phyloP scores from a whole-genome alignment of 371 early-diverging fungal genomes.

The Mortierella sp. region DNA sequence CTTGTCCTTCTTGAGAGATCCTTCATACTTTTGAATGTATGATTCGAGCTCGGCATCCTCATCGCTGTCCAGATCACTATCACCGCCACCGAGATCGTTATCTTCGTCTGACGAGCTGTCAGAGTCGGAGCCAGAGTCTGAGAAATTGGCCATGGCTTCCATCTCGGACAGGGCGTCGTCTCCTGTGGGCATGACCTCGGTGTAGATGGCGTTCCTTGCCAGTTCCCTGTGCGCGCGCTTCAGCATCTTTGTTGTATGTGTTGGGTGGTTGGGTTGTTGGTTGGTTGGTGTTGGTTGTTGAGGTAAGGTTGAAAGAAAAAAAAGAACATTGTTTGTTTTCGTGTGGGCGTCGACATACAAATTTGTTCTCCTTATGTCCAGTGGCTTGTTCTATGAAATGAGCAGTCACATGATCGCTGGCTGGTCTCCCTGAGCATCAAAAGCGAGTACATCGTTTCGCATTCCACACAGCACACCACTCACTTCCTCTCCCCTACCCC shows the following conservation, averaged over 20 bases:
- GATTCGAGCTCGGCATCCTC: constrained; percentile 54
- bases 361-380: too few species aligned
- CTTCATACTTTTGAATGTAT: constrained; percentile 55
- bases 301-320: too few species aligned
- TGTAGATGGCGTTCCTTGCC: constrained; percentile 54
- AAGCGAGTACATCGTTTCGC: background rate
- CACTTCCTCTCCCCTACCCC: background rate
- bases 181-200: constrained; percentile 54
- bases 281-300: background rate
- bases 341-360: background rate
- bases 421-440: too few species aligned
- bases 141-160: constrained; percentile 44
- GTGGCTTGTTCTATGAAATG: too few species aligned
- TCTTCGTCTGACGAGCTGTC: constrained; percentile 40
- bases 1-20: constrained; percentile 29
- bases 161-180: constrained; percentile 35
- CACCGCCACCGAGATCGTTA: constrained; percentile 35
- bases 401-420: too few species aligned
- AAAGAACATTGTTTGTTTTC: constrained; percentile 4
- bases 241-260: constrained; percentile 32
- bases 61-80: constrained; percentile 38
- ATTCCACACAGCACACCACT: background rate
- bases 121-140: constrained; percentile 55
- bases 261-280: background rate
- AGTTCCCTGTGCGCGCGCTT: constrained; percentile 46